Conservation (phyloP, 2,329 filamentous ascomycete species). For the Fusarium oxysporum region DNA sequence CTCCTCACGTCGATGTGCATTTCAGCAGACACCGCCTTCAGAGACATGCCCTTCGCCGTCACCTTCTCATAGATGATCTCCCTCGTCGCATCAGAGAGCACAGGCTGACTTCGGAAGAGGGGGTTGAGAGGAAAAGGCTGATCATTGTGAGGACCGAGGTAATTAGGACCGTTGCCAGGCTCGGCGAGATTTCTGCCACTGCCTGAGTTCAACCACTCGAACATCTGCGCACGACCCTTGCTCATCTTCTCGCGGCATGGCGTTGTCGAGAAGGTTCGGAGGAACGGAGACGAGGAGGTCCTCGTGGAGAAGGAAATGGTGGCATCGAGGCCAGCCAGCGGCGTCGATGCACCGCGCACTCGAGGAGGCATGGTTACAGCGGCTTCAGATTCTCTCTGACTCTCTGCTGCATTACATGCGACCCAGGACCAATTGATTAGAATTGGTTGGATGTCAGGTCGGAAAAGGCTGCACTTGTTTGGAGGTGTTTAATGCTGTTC, state of each 20-base stretch:
- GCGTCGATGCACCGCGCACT: slow-evolving; percentile 45
- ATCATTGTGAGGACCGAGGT: slow-evolving; percentile 54
- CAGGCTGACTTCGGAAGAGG: slow-evolving; percentile 75
- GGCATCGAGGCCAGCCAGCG: slow-evolving; percentile 49
- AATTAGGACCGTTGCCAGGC: slow-evolving; percentile 48
- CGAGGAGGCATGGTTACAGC: slow-evolving; percentile 49
- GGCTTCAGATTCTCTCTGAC: slow-evolving; percentile 32
- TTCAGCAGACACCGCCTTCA: slow-evolving; percentile 82
- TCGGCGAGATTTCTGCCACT: slow-evolving; percentile 43
- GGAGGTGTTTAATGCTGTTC: slow-evolving; percentile 17
- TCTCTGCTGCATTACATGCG: slow-evolving; percentile 42
- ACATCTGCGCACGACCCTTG: slow-evolving; percentile 53
- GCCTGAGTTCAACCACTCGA: slow-evolving; percentile 51
- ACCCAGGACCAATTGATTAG: slow-evolving; percentile 41
- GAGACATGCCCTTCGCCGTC: slow-evolving; percentile 71
- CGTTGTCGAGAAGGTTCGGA: slow-evolving; percentile 56
- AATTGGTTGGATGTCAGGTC: slow-evolving; percentile 39
- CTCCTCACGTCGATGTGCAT: slow-evolving; percentile 84
- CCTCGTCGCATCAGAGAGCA: slow-evolving; percentile 78
- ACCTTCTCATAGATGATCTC: slow-evolving; percentile 80
- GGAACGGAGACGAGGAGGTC: slow-evolving; percentile 28
- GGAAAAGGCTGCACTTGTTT: slow-evolving; percentile 20
- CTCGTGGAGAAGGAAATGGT: slow-evolving; percentile 34
- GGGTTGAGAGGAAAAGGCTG: slow-evolving; percentile 81
- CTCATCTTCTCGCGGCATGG: slow-evolving; percentile 53